Percentiles rank a stretch among this genome's conserved stretches.
phyloP scores from a whole-genome alignment of 805 yeast genomes.

The Schizosaccharomyces osmophilus region DNA sequence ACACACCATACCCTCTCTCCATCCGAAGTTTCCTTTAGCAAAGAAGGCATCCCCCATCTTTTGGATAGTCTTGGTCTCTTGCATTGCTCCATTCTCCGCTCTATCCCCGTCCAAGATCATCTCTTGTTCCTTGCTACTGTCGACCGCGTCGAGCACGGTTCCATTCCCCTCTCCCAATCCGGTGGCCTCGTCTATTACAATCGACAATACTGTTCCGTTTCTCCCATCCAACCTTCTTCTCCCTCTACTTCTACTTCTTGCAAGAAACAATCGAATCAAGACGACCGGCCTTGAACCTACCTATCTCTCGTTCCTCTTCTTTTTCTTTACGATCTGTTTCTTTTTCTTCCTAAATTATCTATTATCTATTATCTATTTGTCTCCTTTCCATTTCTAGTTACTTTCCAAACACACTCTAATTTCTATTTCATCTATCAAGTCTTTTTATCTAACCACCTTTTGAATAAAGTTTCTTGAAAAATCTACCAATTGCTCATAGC shows the following conservation, averaged over 20 bases:
- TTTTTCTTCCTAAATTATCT: no score
- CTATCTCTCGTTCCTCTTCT: no score
- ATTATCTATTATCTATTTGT: no score
- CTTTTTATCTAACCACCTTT: slow-evolving; percentile 9
- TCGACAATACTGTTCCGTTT: not conserved
- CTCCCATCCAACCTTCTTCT: not conserved
- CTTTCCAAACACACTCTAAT: not conserved
- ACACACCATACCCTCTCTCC: not conserved
- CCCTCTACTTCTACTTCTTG: not conserved
- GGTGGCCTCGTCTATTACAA: not conserved
- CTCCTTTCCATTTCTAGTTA: not conserved
- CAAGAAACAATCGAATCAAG: not conserved
- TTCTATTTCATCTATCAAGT: not conserved
- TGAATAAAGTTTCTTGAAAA: slow-evolving; percentile 46
- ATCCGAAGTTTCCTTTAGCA: not conserved
- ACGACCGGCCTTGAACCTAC: no score
- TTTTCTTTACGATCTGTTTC: no score
- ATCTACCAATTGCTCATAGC: slow-evolving; percentile 48
- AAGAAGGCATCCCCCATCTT: not conserved
- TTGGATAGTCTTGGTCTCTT: not conserved
- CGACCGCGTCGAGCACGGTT: not conserved
- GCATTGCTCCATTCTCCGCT: not conserved
- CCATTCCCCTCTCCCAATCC: not conserved
- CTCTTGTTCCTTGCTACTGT: not conserved
- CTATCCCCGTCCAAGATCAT: not conserved